Evolutionary conservation across 2,329 filamentous ascomycete genomes (phyloP).

Genomic region (Xylaria sp.): DNA sequence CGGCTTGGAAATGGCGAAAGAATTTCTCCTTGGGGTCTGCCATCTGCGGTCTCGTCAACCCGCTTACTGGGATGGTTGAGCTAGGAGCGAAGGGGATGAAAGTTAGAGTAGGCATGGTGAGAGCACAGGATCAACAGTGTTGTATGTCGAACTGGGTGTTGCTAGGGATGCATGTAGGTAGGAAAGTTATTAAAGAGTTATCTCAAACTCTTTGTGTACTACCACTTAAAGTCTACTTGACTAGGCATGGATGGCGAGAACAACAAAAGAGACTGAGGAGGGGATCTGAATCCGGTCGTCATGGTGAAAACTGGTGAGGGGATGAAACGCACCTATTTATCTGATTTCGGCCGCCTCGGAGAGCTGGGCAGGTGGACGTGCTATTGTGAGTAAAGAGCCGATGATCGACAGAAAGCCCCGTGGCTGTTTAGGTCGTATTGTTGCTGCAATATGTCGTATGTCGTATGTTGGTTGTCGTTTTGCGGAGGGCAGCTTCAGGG

Average conservation of each 20-base stretch:
- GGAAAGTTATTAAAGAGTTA: neutral
- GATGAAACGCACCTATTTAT: slow-evolving; percentile 29
- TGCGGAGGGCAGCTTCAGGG: neutral
- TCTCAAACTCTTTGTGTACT: neutral
- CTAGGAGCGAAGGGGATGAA: slow-evolving; percentile 45
- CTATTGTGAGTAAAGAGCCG: neutral
- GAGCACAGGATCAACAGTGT: slow-evolving; percentile 4
- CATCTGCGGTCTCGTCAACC: slow-evolving; percentile 49
- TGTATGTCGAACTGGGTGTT: slow-evolving; percentile 6
- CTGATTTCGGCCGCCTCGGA: neutral
- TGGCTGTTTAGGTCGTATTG: slow-evolving; percentile 10
- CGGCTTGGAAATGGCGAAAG: slow-evolving; percentile 83
- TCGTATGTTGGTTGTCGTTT: slow-evolving; percentile 26
- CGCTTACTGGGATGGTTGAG: slow-evolving; percentile 38
- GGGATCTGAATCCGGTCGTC: neutral
- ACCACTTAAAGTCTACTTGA: slow-evolving; percentile 12
- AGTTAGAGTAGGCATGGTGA: slow-evolving; percentile 36
- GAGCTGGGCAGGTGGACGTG: neutral
- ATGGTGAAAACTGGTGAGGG: neutral
- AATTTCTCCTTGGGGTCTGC: slow-evolving; percentile 78
- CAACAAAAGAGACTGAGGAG: neutral
- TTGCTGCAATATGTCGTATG: slow-evolving; percentile 40
- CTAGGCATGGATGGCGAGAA: neutral
- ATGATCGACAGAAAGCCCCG: neutral
- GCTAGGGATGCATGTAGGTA: neutral